Conservation (phyloP, 2,329 filamentous ascomycete genomes). For the Meredithiella fracta region DNA sequence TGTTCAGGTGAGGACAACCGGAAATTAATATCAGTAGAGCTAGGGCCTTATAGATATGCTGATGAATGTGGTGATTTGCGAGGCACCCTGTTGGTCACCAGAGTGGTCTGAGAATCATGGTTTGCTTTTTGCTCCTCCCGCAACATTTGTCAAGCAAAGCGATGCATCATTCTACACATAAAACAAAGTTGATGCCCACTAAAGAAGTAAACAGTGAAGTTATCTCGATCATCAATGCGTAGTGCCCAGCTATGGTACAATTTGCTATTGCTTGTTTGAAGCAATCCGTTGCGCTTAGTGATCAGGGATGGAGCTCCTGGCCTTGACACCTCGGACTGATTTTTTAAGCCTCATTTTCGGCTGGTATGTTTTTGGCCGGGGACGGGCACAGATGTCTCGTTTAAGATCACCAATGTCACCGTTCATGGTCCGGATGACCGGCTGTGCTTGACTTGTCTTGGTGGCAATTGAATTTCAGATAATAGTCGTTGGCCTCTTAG, state of each 20-base stretch:
- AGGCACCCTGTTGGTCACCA: background rate
- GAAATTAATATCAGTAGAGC: too few relatives aligned
- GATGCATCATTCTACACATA: background rate
- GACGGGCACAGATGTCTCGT: background rate
- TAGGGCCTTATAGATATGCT: too few relatives aligned
- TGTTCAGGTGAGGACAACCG: too few relatives aligned
- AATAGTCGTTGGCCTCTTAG: background rate
- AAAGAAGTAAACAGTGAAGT: background rate
- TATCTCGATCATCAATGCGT: too few relatives aligned
- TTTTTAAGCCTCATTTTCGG: conserved; percentile 1
- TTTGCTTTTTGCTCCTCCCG: background rate
- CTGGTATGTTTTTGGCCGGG: background rate
- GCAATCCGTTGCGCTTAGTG: background rate
- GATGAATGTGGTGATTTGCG: background rate
- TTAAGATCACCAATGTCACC: background rate
- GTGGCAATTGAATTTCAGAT: background rate
- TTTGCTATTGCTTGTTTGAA: background rate
- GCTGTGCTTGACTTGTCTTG: background rate
- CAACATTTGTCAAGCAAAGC: background rate
- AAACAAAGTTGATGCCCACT: background rate
- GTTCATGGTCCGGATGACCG: background rate
- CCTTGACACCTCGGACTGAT: background rate
- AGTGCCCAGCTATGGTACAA: too few relatives aligned
- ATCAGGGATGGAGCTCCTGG: background rate
- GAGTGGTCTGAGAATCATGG: conserved; percentile 1